phyloP scores from a whole-genome alignment of 805 yeast genomes.

The Lipomyces orientalis region DNA sequence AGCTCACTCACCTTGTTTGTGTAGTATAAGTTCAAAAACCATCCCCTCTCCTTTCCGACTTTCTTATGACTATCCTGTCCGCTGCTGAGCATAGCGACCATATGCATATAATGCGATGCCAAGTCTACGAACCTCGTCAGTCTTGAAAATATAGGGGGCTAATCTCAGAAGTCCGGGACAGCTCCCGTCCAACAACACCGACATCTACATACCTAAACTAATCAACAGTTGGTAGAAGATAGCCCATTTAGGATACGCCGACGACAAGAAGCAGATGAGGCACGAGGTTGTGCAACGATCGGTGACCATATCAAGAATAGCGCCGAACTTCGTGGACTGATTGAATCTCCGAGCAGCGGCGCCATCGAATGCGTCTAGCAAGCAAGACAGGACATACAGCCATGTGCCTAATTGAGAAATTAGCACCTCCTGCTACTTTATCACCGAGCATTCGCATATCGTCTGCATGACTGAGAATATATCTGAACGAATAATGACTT shows the following conservation, averaged over 20 bases:
- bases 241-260: constrained; percentile 73
- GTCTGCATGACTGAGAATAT: neutral
- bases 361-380: constrained; percentile 96
- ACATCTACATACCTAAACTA: constrained; percentile 52
- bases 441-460: neutral
- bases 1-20: constrained; percentile 64
- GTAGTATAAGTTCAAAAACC: constrained; percentile 82
- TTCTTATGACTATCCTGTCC: constrained; percentile 86
- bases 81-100: constrained; percentile 87
- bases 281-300: constrained; percentile 97
- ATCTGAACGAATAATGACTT: neutral
- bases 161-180: neutral
- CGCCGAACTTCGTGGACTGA: constrained; percentile 93
- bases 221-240: constrained; percentile 81
- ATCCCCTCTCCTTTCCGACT: constrained; percentile 70
- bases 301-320: constrained; percentile 98
- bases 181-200: neutral
- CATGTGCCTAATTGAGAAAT: constrained; percentile 48
- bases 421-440: neutral
- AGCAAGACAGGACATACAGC: constrained; percentile 84
- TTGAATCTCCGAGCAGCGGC: constrained; percentile 87
- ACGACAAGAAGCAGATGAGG: constrained; percentile 83
- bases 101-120: constrained; percentile 96
- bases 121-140: constrained; percentile 48
- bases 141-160: neutral